A percentile compares a stretch with the other conserved stretches of the same genome.
Conservation (phyloP, 139 green algal genomes). For the Asterochloris sp. region DNA sequence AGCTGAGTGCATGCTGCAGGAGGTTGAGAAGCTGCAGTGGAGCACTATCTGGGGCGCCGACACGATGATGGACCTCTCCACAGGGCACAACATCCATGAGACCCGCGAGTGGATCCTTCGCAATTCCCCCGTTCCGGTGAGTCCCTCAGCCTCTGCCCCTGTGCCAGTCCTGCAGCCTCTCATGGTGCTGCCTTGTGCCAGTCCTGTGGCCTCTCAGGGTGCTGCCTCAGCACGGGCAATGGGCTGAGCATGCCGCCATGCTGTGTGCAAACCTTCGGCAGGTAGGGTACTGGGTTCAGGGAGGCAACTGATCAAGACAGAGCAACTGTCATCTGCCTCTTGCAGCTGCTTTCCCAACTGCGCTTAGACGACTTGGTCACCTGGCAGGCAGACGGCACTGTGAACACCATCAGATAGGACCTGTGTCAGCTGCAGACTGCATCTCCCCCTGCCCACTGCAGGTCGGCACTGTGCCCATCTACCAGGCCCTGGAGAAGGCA, state of each 20-base stretch:
- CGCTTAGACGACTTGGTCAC: too few relatives aligned
- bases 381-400: background rate
- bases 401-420: background rate
- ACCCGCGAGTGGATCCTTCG: constrained; percentile 94
- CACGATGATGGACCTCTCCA: constrained; percentile 96
- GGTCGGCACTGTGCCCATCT: constrained; percentile 83
- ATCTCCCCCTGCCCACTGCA: constrained; percentile 8
- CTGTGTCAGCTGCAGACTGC: background rate
- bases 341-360: background rate
- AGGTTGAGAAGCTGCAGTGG: constrained; percentile 68
- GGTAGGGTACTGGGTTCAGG: too few relatives aligned
- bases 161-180: too few relatives aligned
- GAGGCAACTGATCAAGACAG: too few relatives aligned
- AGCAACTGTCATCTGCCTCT: background rate
- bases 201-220: too few relatives aligned
- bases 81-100: constrained; percentile 90
- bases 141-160: background rate
- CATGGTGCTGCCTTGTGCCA: too few relatives aligned
- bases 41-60: constrained; percentile 92
- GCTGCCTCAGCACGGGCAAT: too few relatives aligned
- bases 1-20: constrained; percentile 11
- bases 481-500: constrained; percentile 87
- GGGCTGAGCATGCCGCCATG: too few relatives aligned
- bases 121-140: constrained; percentile 86
- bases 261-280: too few relatives aligned